Percentiles rank a stretch among this genome's conserved stretches.
phyloP scores from a whole-genome alignment of 441 rosid genomes.

The Biscutella laevigata region DNA sequence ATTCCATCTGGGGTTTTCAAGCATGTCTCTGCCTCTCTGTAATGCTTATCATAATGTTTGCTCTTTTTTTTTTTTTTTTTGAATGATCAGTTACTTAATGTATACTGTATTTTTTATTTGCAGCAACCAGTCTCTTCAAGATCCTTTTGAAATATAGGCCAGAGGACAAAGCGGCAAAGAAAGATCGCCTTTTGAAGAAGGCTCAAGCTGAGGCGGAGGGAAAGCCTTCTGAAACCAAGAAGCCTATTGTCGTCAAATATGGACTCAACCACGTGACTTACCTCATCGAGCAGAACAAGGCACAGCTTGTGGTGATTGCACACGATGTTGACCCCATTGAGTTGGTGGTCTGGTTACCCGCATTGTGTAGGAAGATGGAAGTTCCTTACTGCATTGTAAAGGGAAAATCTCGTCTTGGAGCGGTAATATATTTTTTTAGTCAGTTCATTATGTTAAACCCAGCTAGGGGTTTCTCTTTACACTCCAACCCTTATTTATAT shows the following conservation, averaged over 20 bases:
- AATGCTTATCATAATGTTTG: neutral
- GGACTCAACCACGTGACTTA: constrained; percentile 86
- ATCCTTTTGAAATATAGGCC: constrained; percentile 78
- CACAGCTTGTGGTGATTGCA: constrained; percentile 85
- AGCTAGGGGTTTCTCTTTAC: neutral
- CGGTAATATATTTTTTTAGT: no score
- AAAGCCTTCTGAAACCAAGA: constrained; percentile 59
- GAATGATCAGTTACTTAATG: neutral
- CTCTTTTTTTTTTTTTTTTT: neutral
- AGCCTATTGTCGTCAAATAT: constrained; percentile 78
- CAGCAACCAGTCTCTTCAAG: constrained; percentile 70
- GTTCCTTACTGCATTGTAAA: constrained; percentile 90
- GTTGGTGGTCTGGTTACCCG: constrained; percentile 90
- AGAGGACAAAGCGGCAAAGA: constrained; percentile 80
- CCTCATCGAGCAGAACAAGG: constrained; percentile 92
- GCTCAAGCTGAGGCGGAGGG: constrained; percentile 85
- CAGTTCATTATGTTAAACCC: neutral
- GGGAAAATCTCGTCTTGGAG: constrained; percentile 82
- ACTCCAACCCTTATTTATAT: no score
- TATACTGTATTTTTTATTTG: neutral
- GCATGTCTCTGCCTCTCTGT: no score
- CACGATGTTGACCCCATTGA: constrained; percentile 94
- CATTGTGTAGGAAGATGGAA: constrained; percentile 89
- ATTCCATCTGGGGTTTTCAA: no score
- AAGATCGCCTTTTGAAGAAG: constrained; percentile 66